A percentile compares a stretch with the other conserved stretches of the same genome.
These are phyloP conservation scores for Nyssa sinensis DNA, from an alignment of 148 eudicot genomes.

Conservation along the genomic window DNA sequence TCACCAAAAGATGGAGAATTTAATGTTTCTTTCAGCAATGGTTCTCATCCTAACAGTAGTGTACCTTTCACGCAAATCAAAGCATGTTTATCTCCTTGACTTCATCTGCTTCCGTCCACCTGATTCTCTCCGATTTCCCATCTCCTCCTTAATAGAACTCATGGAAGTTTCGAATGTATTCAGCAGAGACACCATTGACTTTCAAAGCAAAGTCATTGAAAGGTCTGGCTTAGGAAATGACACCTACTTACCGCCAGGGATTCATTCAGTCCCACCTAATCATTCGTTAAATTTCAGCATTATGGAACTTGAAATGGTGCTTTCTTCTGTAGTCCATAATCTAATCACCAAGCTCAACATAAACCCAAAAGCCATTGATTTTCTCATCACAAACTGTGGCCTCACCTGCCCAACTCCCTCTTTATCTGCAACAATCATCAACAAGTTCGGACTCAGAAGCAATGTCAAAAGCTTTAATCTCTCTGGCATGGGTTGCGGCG, in stretches of 20 bases:
- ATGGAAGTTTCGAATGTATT: slow-evolving; percentile 10
- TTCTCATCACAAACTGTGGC: slow-evolving; percentile 42
- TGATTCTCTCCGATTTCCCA: slow-evolving; percentile 14
- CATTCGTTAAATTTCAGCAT: slow-evolving; percentile 24
- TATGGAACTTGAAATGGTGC: slow-evolving; percentile 29
- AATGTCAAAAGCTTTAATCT: too few relatives aligned
- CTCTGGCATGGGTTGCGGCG: slow-evolving; percentile 53
- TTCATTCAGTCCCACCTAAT: slow-evolving; percentile 25
- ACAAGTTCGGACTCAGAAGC: slow-evolving; percentile 41
- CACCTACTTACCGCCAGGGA: slow-evolving; percentile 20
- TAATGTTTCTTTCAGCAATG: slow-evolving; percentile 12
- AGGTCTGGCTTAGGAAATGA: slow-evolving; percentile 31
- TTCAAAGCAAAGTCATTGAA: slow-evolving; percentile 25
- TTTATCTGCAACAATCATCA: slow-evolving; percentile 34
- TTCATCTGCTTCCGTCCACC: slow-evolving; percentile 25
- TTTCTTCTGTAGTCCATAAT: slow-evolving; percentile 27
- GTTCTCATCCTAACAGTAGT: not conserved
- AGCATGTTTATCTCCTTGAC: slow-evolving; percentile 19
- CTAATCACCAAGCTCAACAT: slow-evolving; percentile 32
- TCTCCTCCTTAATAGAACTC: slow-evolving; percentile 31
- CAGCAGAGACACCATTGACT: slow-evolving; percentile 22
- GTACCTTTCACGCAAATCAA: not conserved
- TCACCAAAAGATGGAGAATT: slow-evolving; percentile 18
- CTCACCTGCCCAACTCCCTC: slow-evolving; percentile 43
- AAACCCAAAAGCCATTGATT: slow-evolving; percentile 36